These are phyloP conservation scores for Oryza glumipatula DNA, from an alignment of 176 grass and related monocot species.

Conservation along the genomic window DNA sequence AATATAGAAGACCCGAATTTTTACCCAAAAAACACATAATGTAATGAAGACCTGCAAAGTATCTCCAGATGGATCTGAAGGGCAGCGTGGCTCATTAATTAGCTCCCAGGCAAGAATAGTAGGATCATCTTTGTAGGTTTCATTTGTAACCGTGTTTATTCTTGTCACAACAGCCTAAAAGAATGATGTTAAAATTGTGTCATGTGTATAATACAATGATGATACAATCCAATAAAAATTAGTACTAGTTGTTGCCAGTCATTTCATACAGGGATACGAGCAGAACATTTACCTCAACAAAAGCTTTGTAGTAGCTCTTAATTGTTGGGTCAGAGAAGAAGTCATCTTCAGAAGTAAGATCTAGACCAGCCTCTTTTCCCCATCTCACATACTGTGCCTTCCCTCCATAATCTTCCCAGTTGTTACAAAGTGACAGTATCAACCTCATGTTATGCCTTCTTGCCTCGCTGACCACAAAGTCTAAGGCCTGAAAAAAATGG, in stretches of 20 bases:
- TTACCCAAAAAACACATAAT: background rate
- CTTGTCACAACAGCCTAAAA: slow-evolving; percentile 69
- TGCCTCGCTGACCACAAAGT: slow-evolving; percentile 80
- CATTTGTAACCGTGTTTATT: slow-evolving; percentile 75
- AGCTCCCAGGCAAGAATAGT: slow-evolving; percentile 88
- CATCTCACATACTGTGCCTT: slow-evolving; percentile 73
- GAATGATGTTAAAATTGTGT: background rate
- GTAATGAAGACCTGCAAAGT: slow-evolving; percentile 57
- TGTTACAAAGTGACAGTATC: slow-evolving; percentile 60
- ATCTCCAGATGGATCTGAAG: slow-evolving; percentile 77
- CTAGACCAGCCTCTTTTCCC: slow-evolving; percentile 56
- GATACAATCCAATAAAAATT: background rate
- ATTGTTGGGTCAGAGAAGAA: slow-evolving; percentile 76
- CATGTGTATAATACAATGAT: background rate
- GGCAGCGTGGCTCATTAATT: slow-evolving; percentile 84
- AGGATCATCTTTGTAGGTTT: slow-evolving; percentile 75
- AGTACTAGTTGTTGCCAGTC: background rate
- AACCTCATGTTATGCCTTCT: slow-evolving; percentile 54
- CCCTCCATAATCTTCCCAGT: slow-evolving; percentile 80
- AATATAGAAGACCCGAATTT: background rate
- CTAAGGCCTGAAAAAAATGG: slow-evolving; percentile 48
- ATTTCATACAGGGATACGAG: background rate
- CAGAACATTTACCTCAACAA: slow-evolving; percentile 58
- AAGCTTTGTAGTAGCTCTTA: slow-evolving; percentile 84
- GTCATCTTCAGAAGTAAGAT: slow-evolving; percentile 65